These are phyloP conservation scores for Elongisporangium undulatum DNA, from an alignment of 352 stramenopile species.

Conservation along the genomic window DNA sequence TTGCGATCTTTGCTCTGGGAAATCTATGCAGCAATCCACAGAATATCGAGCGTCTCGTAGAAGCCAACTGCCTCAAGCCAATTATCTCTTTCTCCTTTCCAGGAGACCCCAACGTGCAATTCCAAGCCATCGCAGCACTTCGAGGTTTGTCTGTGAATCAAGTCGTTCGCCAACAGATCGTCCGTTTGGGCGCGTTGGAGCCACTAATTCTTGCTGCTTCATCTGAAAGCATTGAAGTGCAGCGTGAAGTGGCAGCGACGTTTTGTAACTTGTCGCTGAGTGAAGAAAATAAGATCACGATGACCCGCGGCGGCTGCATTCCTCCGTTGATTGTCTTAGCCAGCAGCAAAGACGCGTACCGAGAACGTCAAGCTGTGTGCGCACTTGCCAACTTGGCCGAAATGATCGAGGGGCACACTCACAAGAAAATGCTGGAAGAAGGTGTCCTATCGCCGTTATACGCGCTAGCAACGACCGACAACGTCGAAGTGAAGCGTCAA, in stretches of 20 bases:
- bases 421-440: slow-evolving; percentile 95
- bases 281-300: slow-evolving; percentile 95
- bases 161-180: slow-evolving; percentile 85
- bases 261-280: slow-evolving; percentile 94
- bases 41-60: slow-evolving; percentile 90
- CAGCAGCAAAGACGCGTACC: slow-evolving; percentile 81
- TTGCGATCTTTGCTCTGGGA: slow-evolving; percentile 93
- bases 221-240: slow-evolving; percentile 92
- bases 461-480: slow-evolving; percentile 54
- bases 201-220: slow-evolving; percentile 91
- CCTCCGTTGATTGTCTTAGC: slow-evolving; percentile 89
- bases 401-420: slow-evolving; percentile 93
- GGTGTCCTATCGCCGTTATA: slow-evolving; percentile 89
- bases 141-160: slow-evolving; percentile 91
- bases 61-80: slow-evolving; percentile 86
- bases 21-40: slow-evolving; percentile 93
- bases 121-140: slow-evolving; percentile 94
- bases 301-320: slow-evolving; percentile 92
- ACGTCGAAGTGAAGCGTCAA: slow-evolving; percentile 90
- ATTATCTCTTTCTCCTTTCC: slow-evolving; percentile 95
- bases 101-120: slow-evolving; percentile 93
- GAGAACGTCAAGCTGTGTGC: slow-evolving; percentile 92
- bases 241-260: slow-evolving; percentile 93
- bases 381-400: slow-evolving; percentile 95
- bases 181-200: slow-evolving; percentile 91